phyloP scores from a whole-genome alignment of 345 rosid species.

The Mallotus nudiflorus region DNA sequence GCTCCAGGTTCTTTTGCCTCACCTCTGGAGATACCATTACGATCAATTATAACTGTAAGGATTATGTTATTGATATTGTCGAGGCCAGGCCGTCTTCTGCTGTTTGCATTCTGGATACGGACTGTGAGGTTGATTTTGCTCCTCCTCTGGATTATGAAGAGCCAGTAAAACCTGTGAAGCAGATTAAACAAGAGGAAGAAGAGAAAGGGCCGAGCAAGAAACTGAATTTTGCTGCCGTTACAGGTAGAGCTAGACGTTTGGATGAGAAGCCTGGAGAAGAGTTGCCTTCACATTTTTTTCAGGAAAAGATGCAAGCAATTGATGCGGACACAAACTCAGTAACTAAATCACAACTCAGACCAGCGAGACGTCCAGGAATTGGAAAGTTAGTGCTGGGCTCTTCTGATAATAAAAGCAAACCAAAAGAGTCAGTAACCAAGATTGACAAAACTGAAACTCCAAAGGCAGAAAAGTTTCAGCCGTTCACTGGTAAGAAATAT shows the following conservation, averaged over 20 bases:
- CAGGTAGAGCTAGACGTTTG: conserved; percentile 5
- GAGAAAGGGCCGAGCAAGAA: not conserved
- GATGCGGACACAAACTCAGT: not conserved
- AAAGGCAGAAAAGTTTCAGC: conserved; percentile 16
- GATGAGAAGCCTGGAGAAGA: conserved; percentile 5
- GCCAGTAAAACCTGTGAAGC: not conserved
- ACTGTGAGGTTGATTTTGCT: conserved; percentile 32
- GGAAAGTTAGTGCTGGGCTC: not conserved
- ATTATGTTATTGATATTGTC: conserved; percentile 11
- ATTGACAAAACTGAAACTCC: not conserved
- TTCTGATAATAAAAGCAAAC: not conserved
- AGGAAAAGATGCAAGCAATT: not conserved
- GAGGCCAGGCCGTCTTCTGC: conserved; percentile 30
- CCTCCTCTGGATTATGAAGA: conserved; percentile 29
- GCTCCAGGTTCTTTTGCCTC: conserved; percentile 22
- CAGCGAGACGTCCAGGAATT: not conserved
- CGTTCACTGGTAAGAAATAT: conserved; percentile 24
- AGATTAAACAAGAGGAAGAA: not conserved
- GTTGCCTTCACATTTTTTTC: not conserved
- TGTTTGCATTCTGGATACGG: conserved; percentile 19
- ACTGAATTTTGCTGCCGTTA: not conserved
- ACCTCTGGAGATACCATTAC: conserved; percentile 30
- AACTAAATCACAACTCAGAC: not conserved
- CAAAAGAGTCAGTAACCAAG: not conserved
- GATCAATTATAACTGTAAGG: conserved; percentile 15